Evolutionary conservation across 139 green algal species (phyloP).

Genomic region (Prasinococcaceae sp.): DNA sequence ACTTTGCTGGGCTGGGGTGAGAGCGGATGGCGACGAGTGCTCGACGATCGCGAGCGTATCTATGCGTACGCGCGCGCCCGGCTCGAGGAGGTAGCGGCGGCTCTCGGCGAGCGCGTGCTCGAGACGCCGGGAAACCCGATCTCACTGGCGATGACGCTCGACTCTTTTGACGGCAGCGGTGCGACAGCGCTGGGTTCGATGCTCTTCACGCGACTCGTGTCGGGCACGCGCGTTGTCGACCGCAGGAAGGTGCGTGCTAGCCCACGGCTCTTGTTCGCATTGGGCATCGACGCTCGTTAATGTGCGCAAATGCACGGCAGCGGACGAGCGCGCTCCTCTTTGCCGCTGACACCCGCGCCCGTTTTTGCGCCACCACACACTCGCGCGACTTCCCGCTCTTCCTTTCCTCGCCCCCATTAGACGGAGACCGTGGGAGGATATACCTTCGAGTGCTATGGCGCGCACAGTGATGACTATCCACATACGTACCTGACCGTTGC

Average conservation of each 20-base stretch:
- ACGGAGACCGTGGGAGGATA: constrained; percentile 46
- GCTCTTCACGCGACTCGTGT: constrained; percentile 61
- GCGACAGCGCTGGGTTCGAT: constrained; percentile 61
- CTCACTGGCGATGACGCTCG: constrained; percentile 65
- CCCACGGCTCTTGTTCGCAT: too few species aligned
- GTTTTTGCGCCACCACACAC: too few species aligned
- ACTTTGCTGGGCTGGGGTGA: neutral
- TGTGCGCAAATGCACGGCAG: too few species aligned
- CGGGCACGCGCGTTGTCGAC: constrained; percentile 61
- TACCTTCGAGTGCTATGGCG: constrained; percentile 57
- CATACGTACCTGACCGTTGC: constrained; percentile 69
- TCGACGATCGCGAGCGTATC: neutral
- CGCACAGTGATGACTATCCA: constrained; percentile 49
- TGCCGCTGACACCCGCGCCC: too few species aligned
- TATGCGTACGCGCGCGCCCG: neutral
- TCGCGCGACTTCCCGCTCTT: too few species aligned
- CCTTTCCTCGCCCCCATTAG: too few species aligned
- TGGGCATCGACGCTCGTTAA: too few species aligned
- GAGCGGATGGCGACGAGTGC: too few species aligned
- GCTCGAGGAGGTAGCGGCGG: constrained; percentile 28
- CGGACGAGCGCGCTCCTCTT: too few species aligned
- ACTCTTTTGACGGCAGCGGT: constrained; percentile 13
- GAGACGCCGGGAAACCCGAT: constrained; percentile 77
- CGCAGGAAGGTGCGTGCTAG: too few species aligned
- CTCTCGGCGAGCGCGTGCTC: constrained; percentile 49